phyloP scores from a whole-genome alignment of 148 eudicot genomes.

The Silene uniflora region DNA sequence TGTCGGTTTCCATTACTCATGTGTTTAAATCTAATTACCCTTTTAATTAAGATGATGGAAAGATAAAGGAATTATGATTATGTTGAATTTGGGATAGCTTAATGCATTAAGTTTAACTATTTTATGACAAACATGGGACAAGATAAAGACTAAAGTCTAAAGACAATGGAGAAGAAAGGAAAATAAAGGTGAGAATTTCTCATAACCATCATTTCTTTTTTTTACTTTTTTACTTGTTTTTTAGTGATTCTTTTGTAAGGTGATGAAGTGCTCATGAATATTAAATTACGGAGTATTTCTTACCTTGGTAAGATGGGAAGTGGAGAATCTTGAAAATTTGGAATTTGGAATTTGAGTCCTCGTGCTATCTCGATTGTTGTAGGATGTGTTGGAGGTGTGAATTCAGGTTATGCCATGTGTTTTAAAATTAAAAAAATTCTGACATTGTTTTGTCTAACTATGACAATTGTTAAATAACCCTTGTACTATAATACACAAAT shows the following conservation, averaged over 20 bases:
- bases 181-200: constrained; percentile 21
- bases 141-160: constrained; percentile 14
- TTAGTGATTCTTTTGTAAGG: constrained; percentile 12
- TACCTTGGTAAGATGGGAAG: constrained; percentile 26
- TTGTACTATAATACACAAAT: no score
- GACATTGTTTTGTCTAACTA: not conserved
- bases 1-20: not conserved
- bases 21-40: not conserved
- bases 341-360: constrained; percentile 22
- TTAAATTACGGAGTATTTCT: constrained; percentile 8
- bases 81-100: not conserved
- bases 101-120: not conserved
- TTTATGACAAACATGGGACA: not conserved
- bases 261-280: not conserved
- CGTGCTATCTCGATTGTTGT: constrained; percentile 39
- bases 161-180: not conserved
- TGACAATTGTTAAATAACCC: not conserved
- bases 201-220: not conserved
- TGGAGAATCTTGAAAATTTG: constrained; percentile 30
- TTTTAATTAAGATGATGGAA: not conserved
- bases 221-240: not conserved
- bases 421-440: not conserved
- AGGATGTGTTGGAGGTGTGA: not conserved
- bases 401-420: not conserved
- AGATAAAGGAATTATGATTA: not conserved